phyloP scores from a whole-genome alignment of 768 basidiomycete species.

The Pleurotus giganteus region DNA sequence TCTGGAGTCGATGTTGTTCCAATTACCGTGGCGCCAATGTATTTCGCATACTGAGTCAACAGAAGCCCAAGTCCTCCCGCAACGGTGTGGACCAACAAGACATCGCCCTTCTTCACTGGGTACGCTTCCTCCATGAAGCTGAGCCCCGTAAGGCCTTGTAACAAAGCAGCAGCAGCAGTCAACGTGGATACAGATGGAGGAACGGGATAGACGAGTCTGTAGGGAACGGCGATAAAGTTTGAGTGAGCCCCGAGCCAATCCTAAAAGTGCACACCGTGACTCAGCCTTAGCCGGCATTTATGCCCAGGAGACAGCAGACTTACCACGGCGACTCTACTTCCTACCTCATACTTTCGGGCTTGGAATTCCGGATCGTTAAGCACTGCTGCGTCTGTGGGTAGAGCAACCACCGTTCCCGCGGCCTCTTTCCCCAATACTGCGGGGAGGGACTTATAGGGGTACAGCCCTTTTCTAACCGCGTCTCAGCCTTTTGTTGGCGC shows the following conservation, averaged over 20 bases:
- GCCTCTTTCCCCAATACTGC: slow-evolving; percentile 75
- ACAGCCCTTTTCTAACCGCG: slow-evolving; percentile 55
- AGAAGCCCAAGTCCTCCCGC: slow-evolving; percentile 85
- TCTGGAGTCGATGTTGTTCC: slow-evolving; percentile 86
- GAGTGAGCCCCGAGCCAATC: slow-evolving; percentile 53
- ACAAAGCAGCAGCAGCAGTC: slow-evolving; percentile 61
- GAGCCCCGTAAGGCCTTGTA: slow-evolving; percentile 79
- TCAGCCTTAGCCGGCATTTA: background rate
- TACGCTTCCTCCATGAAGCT: slow-evolving; percentile 85
- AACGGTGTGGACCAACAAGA: slow-evolving; percentile 83
- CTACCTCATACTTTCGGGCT: slow-evolving; percentile 60
- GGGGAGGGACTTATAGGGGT: slow-evolving; percentile 57
- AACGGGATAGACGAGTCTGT: slow-evolving; percentile 60
- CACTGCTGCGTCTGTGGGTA: slow-evolving; percentile 67
- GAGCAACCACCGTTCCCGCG: slow-evolving; percentile 69
- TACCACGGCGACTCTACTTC: slow-evolving; percentile 74
- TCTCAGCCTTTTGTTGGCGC: background rate
- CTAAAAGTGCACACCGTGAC: slow-evolving; percentile 26
- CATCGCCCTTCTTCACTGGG: slow-evolving; percentile 75
- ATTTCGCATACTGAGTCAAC: slow-evolving; percentile 65
- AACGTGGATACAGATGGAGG: slow-evolving; percentile 60
- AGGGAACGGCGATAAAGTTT: slow-evolving; percentile 68
- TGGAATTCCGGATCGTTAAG: slow-evolving; percentile 63
- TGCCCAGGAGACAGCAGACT: slow-evolving; percentile 17
- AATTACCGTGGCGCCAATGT: slow-evolving; percentile 84